phyloP scores from a whole-genome alignment of 495 filamentous ascomycete species.

The Penicillium goetzii region DNA sequence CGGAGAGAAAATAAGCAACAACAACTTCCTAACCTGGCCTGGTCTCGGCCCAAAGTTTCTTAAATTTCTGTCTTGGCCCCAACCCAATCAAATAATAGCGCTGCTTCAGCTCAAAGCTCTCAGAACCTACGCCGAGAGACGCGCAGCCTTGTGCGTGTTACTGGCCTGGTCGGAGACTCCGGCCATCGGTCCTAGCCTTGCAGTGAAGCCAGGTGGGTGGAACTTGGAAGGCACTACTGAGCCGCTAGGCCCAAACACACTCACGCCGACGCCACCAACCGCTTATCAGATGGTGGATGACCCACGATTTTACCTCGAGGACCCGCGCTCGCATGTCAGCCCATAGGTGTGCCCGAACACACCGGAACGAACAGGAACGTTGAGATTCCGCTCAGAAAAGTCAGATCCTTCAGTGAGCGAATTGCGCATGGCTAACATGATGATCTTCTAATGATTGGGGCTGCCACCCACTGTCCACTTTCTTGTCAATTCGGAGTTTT shows the following conservation, averaged over 20 bases:
- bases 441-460: neutral
- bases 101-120: neutral
- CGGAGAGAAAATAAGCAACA: neutral
- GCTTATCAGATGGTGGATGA: conserved; percentile 17
- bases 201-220: neutral
- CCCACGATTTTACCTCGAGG: neutral
- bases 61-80: neutral
- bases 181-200: neutral
- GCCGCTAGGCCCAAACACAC: neutral
- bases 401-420: neutral
- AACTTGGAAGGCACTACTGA: neutral
- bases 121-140: neutral
- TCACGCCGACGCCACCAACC: conserved; percentile 9
- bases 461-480: neutral
- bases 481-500: neutral
- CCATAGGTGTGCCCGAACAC: neutral
- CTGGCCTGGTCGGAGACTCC: conserved; percentile 1
- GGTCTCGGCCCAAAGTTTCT: neutral
- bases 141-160: neutral
- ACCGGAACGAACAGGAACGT: no score
- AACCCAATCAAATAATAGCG: neutral
- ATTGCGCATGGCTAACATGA: neutral
- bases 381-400: neutral
- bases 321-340: neutral
- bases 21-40: neutral